Conservation (phyloP, 495 filamentous ascomycete species). For the Lasiosphaeriaceae sp. region DNA sequence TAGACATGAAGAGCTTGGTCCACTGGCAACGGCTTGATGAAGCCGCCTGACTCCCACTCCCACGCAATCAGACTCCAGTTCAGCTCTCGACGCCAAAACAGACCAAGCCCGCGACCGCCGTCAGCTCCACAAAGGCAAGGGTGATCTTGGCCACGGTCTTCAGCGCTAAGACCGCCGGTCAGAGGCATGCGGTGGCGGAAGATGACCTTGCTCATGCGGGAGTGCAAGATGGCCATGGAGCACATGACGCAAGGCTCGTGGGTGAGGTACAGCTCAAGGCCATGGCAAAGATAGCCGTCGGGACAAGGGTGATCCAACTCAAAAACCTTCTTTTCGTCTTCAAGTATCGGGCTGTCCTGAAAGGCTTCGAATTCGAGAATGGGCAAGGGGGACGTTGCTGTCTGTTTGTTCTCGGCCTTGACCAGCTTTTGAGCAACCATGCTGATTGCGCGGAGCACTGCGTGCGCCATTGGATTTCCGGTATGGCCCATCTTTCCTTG, state of each 20-base stretch:
- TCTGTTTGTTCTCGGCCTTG: constrained; percentile 34
- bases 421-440: constrained; percentile 75
- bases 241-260: constrained; percentile 97
- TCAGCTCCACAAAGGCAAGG: constrained; percentile 31
- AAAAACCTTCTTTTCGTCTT: constrained; percentile 40
- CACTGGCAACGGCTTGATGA: constrained; percentile 27
- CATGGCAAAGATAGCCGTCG: constrained; percentile 90
- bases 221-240: constrained; percentile 91
- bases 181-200: constrained; percentile 62
- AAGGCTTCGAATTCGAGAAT: constrained; percentile 45
- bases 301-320: constrained; percentile 41
- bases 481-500: constrained; percentile 36
- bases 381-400: constrained; percentile 14
- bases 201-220: constrained; percentile 77
- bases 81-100: constrained; percentile 88
- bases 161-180: constrained; percentile 54
- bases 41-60: constrained; percentile 58
- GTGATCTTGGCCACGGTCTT: constrained; percentile 39
- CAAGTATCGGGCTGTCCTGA: constrained; percentile 40
- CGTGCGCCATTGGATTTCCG: constrained; percentile 77
- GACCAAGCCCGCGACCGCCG: constrained; percentile 63
- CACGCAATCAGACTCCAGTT: constrained; percentile 92
- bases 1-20: constrained; percentile 38
- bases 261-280: constrained; percentile 84
- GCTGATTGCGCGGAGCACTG: constrained; percentile 80